Base-by-base conservation (phyloP, 805 yeast genomes). In the Saturnispora galanensis region DNA sequence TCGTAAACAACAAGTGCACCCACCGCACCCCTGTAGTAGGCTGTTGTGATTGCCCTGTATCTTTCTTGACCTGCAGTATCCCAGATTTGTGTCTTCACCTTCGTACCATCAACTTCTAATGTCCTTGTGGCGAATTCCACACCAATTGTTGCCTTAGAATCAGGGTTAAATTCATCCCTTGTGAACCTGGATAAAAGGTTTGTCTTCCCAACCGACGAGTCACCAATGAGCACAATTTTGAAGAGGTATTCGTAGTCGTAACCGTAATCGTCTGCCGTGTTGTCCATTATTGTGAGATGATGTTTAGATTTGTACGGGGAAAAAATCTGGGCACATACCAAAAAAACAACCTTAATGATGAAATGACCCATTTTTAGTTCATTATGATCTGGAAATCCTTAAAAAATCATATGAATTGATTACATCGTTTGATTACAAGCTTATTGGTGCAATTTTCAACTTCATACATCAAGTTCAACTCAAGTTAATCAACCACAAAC, bases 61-160 rank as follows among this genome's bases (percentile, higher is more conserved):
- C 98, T 79, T 66, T 90, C 98, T 70, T 90, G 98, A 50, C 98
- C 98, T 2, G 98, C 98, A 32, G 98, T 90, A 66, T 90, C 98
- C 98, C 98, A 90, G 55, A 88, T 82, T 66, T 87, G 95, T 4
- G 94, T 90, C 63, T 85, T 86, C 54, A 85, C 82, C 60, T 86
- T 69, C 58, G 83, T 84, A 36, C 87, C 88, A 52, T 84, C 90
- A 50, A 84, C 80, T 56, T 84, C 90, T 46, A 93, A 79, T 3
- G 97, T 89, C 63, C 97, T 76, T 17, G 97, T 93, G 37, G 97
- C 97, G 69, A 90, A 90, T 66, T 93, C 98, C 42, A 93, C 98
- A 39, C 98, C 98, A 60, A 90, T 90, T 26, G 98, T 90, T 44
- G 95, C 84, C 65, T 93, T 81, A 13, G 93, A 81, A 63, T 93